Conservation (phyloP, 2,329 filamentous ascomycete genomes). For the Thermothelomyces thermophilus region DNA sequence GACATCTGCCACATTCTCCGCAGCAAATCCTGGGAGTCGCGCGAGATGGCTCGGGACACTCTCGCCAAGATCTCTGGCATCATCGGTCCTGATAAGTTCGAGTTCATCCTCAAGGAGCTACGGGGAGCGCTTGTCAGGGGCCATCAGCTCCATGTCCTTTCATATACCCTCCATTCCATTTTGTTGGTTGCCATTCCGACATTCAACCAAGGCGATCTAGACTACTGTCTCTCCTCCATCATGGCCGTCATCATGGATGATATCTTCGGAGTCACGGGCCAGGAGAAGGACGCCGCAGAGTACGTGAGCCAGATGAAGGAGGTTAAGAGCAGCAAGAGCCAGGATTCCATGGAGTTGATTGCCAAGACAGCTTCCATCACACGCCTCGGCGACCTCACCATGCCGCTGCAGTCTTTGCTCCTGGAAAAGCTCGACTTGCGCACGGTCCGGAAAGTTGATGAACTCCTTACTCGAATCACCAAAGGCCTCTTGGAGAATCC, state of each 20-base stretch:
- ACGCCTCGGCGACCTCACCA: conserved; percentile 67
- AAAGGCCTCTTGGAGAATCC: conserved; percentile 78
- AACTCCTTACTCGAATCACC: conserved; percentile 75
- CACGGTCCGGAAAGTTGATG: conserved; percentile 84
- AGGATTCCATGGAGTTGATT: conserved; percentile 92
- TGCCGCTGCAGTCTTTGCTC: conserved; percentile 70
- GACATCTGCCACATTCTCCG: conserved; percentile 91
- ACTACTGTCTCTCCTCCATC: conserved; percentile 76
- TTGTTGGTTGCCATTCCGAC: conserved; percentile 67
- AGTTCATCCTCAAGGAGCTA: conserved; percentile 89
- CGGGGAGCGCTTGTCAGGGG: conserved; percentile 75
- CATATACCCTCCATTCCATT: conserved; percentile 90
- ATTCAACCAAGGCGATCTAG: conserved; percentile 74
- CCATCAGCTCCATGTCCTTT: conserved; percentile 91
- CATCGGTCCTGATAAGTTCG: conserved; percentile 75
- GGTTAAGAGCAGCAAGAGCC: conserved; percentile 96
- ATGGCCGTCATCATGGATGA: conserved; percentile 92
- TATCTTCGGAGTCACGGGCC: conserved; percentile 83
- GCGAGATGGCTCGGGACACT: conserved; percentile 86
- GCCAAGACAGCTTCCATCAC: conserved; percentile 73
- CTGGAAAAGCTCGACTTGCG: conserved; percentile 77
- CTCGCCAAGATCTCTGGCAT: conserved; percentile 75
- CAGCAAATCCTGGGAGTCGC: conserved; percentile 79
- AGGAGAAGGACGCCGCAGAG: conserved; percentile 95
- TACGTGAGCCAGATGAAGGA: conserved; percentile 96